Base-by-base conservation (phyloP, 345 rosid species). In the Erucastrum elatum region DNA sequence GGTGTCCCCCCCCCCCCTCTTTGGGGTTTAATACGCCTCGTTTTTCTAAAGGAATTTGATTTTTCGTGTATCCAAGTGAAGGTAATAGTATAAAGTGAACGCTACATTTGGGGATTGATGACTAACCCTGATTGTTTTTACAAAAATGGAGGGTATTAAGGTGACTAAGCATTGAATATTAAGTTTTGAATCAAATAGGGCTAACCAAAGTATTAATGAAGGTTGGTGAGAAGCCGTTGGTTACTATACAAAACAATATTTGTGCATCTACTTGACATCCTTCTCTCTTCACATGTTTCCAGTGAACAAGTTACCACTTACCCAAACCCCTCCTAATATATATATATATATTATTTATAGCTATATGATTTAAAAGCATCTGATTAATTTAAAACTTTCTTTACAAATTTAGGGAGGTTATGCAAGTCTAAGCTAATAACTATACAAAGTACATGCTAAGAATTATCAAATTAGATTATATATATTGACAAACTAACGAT, bases 241-340 rank as follows among this genome's bases (percentile, higher is more conserved):
- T 53, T 53, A 53, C 10, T 53, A 15, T 53, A 15, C 59, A 53
- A 15, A 15, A 53, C 59, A 53, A 53, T 26, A n/a, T n/a, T n/a
- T 53, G 59, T 15, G 59, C 59, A 53, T 5, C 26, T 53, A 53
- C 59, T 53, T 53, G 59, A 15, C 59, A 53, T 53, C 59, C 59
- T 53, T 53, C 59, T 53, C 34, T 78, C 69, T 72, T 79, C 82
- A 79, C 79, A 61, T 69, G 71, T 69, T 75, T 74, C 75, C n/a
- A 70, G 39, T 80, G 79, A 80, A 0, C 68, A 37, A 53, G 37
- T 69, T 69, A 62, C 75, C 70, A 74, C 70, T 79, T 49, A 66
- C 74, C 82, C 78, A 68, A 61, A 73, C 8, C 78, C 31, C 13
- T 49, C 77, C 82, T 78, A 65, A 29, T n/a, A n/a, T n/a, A n/a